phyloP scores from a whole-genome alignment of 2,329 filamentous ascomycete genomes.

The Penicillium sp. region DNA sequence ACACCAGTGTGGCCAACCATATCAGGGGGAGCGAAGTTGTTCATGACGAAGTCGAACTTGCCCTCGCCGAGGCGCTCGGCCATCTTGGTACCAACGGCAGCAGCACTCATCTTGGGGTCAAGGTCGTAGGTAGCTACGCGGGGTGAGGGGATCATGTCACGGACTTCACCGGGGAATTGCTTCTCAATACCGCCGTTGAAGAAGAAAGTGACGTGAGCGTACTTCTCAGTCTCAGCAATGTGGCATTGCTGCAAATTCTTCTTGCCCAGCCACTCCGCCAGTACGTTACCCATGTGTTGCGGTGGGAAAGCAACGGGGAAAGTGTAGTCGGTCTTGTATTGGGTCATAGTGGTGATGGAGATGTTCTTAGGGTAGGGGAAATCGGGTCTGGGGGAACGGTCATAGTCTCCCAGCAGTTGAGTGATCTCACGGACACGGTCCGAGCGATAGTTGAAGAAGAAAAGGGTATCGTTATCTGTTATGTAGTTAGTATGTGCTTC shows the following conservation, averaged over 20 bases:
- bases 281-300: constrained; percentile 96
- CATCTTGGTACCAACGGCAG: constrained; percentile 85
- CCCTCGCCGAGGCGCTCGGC: constrained; percentile 82
- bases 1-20: constrained; percentile 99
- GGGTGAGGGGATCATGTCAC: constrained; percentile 93
- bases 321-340: constrained; percentile 93
- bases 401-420: constrained; percentile 87
- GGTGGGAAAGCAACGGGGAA: constrained; percentile 93
- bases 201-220: constrained; percentile 99
- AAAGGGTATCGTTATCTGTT: constrained; percentile 85
- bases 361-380: constrained; percentile 93
- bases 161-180: constrained; percentile 86
- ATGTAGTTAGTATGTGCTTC: constrained; percentile 20
- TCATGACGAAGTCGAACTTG: constrained; percentile 97
- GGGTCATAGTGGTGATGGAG: constrained; percentile 91
- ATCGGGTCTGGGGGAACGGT: constrained; percentile 86
- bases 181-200: constrained; percentile 99
- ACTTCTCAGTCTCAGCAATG: constrained; percentile 98
- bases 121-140: constrained; percentile 95
- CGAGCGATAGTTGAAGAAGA: constrained; percentile 99
- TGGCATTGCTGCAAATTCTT: constrained; percentile 91
- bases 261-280: constrained; percentile 93
- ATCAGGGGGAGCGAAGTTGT: constrained; percentile 99
- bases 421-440: constrained; percentile 96
- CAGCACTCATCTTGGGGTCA: constrained; percentile 94